These are phyloP conservation scores for Mycena alexandri DNA, from an alignment of 768 basidiomycete genomes.

Conservation along the genomic window DNA sequence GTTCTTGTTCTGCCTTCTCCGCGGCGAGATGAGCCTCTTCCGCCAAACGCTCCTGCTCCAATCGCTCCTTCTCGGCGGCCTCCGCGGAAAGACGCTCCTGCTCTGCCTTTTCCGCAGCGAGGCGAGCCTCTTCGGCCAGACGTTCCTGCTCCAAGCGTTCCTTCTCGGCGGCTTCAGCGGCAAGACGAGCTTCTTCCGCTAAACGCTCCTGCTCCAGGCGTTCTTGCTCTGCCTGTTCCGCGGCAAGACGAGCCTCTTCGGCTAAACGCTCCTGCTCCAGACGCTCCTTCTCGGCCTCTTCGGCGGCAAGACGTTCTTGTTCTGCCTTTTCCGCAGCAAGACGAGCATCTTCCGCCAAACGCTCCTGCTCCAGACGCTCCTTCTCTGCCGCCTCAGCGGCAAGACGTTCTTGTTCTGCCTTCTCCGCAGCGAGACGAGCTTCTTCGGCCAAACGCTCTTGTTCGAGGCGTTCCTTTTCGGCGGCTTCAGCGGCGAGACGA, in stretches of 20 bases:
- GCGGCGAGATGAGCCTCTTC: conserved; percentile 1
- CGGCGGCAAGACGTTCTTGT: conserved; percentile 2
- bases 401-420: conserved; percentile 18
- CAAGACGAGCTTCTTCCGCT: too few relatives aligned
- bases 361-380: conserved; percentile 13
- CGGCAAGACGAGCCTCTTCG: conserved; percentile 3
- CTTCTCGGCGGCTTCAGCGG: too few relatives aligned
- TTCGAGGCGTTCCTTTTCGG: conserved; percentile 15
- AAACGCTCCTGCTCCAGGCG: not conserved
- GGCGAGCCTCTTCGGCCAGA: conserved; percentile 7
- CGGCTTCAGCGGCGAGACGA: conserved; percentile 10
- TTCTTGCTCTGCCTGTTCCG: conserved; percentile 10
- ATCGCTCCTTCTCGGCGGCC: not conserved
- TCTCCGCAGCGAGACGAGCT: conserved; percentile 16
- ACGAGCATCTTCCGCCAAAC: conserved; percentile 8
- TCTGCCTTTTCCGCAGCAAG: conserved; percentile 10
- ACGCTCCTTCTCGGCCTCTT: not conserved
- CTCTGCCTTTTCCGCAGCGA: conserved; percentile 12
- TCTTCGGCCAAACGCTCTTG: conserved; percentile 13
- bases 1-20: conserved; percentile 8
- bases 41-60: not conserved
- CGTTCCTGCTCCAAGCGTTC: too few relatives aligned
- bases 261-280: not conserved
- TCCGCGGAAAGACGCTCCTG: not conserved
- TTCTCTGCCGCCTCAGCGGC: conserved; percentile 19